Percentiles rank a stretch among this genome's conserved stretches.
phyloP scores from a whole-genome alignment of 768 basidiomycete species.

The Tulasnella sp. region DNA sequence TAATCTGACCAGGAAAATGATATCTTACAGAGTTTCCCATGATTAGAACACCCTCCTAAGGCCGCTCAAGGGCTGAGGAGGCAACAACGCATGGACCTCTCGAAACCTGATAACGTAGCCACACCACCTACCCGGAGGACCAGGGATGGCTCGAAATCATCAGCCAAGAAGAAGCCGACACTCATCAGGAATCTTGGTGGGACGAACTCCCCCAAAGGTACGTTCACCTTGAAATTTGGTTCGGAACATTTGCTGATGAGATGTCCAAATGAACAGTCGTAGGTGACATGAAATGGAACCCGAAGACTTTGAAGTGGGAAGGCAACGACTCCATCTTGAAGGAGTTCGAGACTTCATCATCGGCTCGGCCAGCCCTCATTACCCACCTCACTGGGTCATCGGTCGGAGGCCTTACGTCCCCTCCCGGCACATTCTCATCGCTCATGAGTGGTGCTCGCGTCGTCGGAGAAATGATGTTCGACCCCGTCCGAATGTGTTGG shows the following conservation, averaged over 20 bases:
- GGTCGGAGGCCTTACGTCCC: conserved; percentile 56
- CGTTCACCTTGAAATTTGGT: conserved; percentile 24
- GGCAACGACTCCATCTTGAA: conserved; percentile 90
- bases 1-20: neutral
- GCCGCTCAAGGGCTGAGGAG: neutral
- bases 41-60: conserved; percentile 46
- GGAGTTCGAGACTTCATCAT: conserved; percentile 82
- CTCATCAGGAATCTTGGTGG: conserved; percentile 82
- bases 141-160: conserved; percentile 2
- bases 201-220: conserved; percentile 66
- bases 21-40: conserved; percentile 26
- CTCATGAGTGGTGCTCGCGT: conserved; percentile 76
- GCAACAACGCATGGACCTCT: conserved; percentile 44
- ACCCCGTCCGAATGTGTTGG: conserved; percentile 94
- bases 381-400: conserved; percentile 90
- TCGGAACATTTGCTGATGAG: neutral
- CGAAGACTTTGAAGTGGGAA: conserved; percentile 85
- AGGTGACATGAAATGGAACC: conserved; percentile 98
- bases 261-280: conserved; percentile 54
- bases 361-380: conserved; percentile 90
- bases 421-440: conserved; percentile 50
- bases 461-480: conserved; percentile 98
- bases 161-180: conserved; percentile 63
- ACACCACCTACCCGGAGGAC: conserved; percentile 12
- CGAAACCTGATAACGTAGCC: neutral